Evolutionary conservation across 1,139 yeast genomes (phyloP).

Genomic region (Magnusiomyces tetraspermus): DNA sequence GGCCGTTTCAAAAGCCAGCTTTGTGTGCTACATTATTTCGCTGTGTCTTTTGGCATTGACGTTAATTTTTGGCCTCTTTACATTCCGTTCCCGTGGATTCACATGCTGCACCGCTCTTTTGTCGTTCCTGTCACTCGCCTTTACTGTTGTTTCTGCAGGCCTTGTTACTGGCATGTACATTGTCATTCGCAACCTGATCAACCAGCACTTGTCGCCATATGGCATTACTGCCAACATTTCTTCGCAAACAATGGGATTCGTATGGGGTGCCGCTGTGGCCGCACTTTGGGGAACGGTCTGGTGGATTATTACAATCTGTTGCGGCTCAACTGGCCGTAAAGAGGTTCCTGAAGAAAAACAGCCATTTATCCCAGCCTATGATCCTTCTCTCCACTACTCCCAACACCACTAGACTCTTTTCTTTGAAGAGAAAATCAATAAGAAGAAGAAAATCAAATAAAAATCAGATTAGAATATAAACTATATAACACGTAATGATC

Average conservation of each 20-base stretch:
- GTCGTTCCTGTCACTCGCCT: constrained; percentile 25
- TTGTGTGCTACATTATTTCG: constrained; percentile 40
- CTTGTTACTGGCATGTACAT: constrained; percentile 39
- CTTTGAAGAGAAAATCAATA: too few species aligned
- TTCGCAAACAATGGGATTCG: constrained; percentile 33
- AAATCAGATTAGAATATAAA: too few species aligned
- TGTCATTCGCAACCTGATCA: constrained; percentile 34
- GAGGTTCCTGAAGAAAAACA: constrained; percentile 22
- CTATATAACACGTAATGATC: too few species aligned
- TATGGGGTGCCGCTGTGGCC: constrained; percentile 41
- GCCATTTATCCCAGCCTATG: constrained; percentile 24
- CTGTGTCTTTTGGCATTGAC: constrained; percentile 36
- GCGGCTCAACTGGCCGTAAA: constrained; percentile 30
- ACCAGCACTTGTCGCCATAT: constrained; percentile 28
- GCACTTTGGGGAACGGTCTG: constrained; percentile 34
- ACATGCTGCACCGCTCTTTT: constrained; percentile 29
- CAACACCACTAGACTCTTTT: too few species aligned
- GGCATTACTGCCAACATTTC: constrained; percentile 37
- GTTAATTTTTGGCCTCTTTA: constrained; percentile 34
- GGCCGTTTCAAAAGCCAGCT: constrained; percentile 38
- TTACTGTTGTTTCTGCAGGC: constrained; percentile 32
- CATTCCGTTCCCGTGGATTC: constrained; percentile 32
- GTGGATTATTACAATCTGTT: constrained; percentile 38
- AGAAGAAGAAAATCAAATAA: too few species aligned
- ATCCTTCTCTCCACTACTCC: constrained; percentile 14